phyloP scores from a whole-genome alignment of 75 land plant genomes.

The Ceratopteris richardii region DNA sequence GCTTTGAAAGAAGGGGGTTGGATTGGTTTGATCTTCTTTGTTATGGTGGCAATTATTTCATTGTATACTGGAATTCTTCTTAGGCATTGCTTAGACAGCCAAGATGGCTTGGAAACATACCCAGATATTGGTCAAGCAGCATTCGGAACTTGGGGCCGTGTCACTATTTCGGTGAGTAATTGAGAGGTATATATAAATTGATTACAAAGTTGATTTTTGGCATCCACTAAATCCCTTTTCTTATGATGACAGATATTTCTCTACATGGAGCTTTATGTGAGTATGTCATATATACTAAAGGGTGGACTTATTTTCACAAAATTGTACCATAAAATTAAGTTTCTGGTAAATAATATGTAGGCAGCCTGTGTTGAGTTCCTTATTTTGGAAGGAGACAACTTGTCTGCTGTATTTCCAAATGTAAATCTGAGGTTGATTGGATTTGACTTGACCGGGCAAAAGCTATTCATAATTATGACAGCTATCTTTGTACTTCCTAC shows the following conservation, averaged over 20 bases:
- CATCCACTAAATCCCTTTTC: too few relatives aligned
- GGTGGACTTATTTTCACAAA: neutral
- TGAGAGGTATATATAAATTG: neutral
- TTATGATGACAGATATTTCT: conserved; percentile 70
- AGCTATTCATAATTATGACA: conserved; percentile 55
- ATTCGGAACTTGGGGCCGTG: conserved; percentile 68
- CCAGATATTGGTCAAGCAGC: conserved; percentile 98
- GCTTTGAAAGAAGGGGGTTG: conserved; percentile 81
- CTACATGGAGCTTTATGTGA: conserved; percentile 87
- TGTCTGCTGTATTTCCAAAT: conserved; percentile 69
- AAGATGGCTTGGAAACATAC: conserved; percentile 52
- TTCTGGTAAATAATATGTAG: conserved; percentile 29
- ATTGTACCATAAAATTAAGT: neutral
- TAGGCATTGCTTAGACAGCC: conserved; percentile 69
- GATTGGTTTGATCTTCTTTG: conserved; percentile 44
- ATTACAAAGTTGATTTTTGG: neutral
- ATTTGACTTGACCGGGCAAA: conserved; percentile 41
- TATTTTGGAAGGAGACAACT: conserved; percentile 92
- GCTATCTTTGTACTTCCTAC: conserved; percentile 74
- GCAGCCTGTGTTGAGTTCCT: conserved; percentile 91
- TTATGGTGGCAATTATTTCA: conserved; percentile 56
- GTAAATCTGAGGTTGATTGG: conserved; percentile 36
- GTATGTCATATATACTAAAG: conserved; percentile 15
- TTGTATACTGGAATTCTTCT: conserved; percentile 78
- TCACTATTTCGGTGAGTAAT: conserved; percentile 63